Evolutionary conservation across 257 asterid species (phyloP), one percentile per base, ranked within the genome.

Genomic region (Petrea volubilis): DNA sequence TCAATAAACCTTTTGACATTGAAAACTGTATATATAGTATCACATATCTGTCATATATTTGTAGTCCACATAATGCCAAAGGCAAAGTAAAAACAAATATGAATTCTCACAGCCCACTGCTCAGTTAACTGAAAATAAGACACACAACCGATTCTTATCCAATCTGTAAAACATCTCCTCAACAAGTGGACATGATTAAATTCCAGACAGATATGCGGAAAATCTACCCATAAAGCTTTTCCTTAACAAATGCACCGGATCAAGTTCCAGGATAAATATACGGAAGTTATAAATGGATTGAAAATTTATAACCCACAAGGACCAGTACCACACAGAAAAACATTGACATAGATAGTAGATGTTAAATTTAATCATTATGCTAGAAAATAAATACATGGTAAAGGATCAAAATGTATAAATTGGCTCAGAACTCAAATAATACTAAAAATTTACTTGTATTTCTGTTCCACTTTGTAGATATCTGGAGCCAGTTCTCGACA

Each of bases 401-500:
- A 41, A 65, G 25, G 47, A 53, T 27, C 18, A 13, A 52, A 36
- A 53, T 17, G 5, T 40, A 24, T 27, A 65, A 7, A 63, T 25
- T 12, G 47, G 29, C 18, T 44, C 34, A 72, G 36, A 9, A 65
- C 70, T 49, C 53, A 34, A 51, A 56, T 27, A 55, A 33, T 4
- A 58, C 24, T 31, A 28, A 62, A 73, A 8, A 51, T 60, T 85
- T 86, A 95, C 99, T 82, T 95, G 84, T 81, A 92, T 67, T 86
- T 86, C 57, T 84, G 96, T 80, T 95, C 88, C 61, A 92, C 92
- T 77, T 86, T 90, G 85, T 90, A 95, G 33, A 95, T 90, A 56
- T 95, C 98, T 4, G 96, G 92, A 61, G 92, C 98, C 79, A 92
- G 79, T 76, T 95, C 98, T 20, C 86, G 75, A 64, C 99, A 95